A percentile compares a stretch with the other conserved stretches of the same genome.
Evolutionary conservation across 352 stramenopile genomes (phyloP).

Genomic region (Poterioochromonas sp.): DNA sequence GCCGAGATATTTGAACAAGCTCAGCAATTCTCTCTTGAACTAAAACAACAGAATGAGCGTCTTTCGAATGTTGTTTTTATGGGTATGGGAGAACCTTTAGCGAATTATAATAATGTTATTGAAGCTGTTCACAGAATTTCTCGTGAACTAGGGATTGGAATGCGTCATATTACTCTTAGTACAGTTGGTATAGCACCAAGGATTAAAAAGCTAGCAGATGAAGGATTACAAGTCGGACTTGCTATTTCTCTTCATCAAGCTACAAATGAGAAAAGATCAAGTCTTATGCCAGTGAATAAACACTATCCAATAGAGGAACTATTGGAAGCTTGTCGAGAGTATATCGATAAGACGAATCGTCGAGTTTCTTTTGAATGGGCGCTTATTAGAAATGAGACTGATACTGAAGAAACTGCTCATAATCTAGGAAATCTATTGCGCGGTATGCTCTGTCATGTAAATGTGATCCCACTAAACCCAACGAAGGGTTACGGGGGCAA

Average conservation of each 20-base stretch:
- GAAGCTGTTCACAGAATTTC: slow-evolving; percentile 59
- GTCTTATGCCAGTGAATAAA: slow-evolving; percentile 63
- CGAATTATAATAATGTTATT: slow-evolving; percentile 69
- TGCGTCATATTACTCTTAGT: slow-evolving; percentile 63
- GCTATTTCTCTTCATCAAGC: slow-evolving; percentile 65
- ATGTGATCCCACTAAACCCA: slow-evolving; percentile 73
- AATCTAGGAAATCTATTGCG: slow-evolving; percentile 55
- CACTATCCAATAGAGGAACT: slow-evolving; percentile 61
- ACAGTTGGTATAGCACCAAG: slow-evolving; percentile 54
- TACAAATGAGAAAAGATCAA: slow-evolving; percentile 55
- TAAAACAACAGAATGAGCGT: slow-evolving; percentile 49
- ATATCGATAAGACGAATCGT: slow-evolving; percentile 50
- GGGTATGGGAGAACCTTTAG: slow-evolving; percentile 53
- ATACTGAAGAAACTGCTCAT: slow-evolving; percentile 54
- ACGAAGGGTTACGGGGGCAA: slow-evolving; percentile 56
- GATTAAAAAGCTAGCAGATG: slow-evolving; percentile 44
- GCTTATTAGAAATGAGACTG: slow-evolving; percentile 65
- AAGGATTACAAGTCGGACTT: slow-evolving; percentile 51
- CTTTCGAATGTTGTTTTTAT: slow-evolving; percentile 74
- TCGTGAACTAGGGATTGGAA: slow-evolving; percentile 63
- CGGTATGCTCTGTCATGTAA: slow-evolving; percentile 65
- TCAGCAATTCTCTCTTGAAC: slow-evolving; percentile 55
- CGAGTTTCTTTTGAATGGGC: slow-evolving; percentile 75
- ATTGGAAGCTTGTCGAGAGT: slow-evolving; percentile 55
- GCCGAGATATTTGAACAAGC: slow-evolving; percentile 73